Percentiles rank a stretch among this genome's conserved stretches.
Evolutionary conservation across 1,284 basidiomycete genomes (phyloP).

Genomic region (Melampsora americana): DNA sequence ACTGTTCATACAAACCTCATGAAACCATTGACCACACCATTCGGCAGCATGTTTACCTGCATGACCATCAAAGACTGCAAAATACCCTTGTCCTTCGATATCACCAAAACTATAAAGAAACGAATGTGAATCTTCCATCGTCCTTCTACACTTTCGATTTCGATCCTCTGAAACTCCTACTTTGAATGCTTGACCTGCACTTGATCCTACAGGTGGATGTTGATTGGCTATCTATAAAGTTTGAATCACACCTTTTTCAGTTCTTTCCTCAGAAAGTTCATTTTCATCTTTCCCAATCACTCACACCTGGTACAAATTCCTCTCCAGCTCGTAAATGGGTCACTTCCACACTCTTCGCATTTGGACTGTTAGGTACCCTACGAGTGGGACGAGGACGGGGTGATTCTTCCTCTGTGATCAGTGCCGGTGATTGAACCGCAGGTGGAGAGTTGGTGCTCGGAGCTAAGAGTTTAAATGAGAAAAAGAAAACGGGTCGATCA

Average conservation of each 20-base stretch:
- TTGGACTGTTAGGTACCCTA: constrained; percentile 4
- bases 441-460: constrained; percentile 11
- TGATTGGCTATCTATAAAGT: constrained; percentile 44
- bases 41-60: constrained; percentile 98
- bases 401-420: constrained; percentile 4
- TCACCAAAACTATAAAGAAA: constrained; percentile 90
- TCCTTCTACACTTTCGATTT: constrained; percentile 77
- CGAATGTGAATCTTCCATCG: constrained; percentile 97
- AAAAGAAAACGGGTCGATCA: too few relatives aligned
- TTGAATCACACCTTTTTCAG: too few relatives aligned
- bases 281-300: background rate
- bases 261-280: background rate
- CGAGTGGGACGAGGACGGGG: background rate
- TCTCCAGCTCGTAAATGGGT: constrained; percentile 33
- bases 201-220: constrained; percentile 57
- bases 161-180: constrained; percentile 84
- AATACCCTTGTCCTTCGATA: constrained; percentile 90
- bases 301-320: constrained; percentile 36
- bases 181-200: constrained; percentile 56
- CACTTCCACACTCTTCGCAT: constrained; percentile 41
- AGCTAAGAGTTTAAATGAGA: too few relatives aligned
- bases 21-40: constrained; percentile 96
- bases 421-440: constrained; percentile 31
- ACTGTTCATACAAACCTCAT: constrained; percentile 77
- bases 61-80: constrained; percentile 96